These are phyloP conservation scores for Arachnomyces sp. DNA, from an alignment of 2,329 filamentous ascomycete species.

Conservation along the genomic window DNA sequence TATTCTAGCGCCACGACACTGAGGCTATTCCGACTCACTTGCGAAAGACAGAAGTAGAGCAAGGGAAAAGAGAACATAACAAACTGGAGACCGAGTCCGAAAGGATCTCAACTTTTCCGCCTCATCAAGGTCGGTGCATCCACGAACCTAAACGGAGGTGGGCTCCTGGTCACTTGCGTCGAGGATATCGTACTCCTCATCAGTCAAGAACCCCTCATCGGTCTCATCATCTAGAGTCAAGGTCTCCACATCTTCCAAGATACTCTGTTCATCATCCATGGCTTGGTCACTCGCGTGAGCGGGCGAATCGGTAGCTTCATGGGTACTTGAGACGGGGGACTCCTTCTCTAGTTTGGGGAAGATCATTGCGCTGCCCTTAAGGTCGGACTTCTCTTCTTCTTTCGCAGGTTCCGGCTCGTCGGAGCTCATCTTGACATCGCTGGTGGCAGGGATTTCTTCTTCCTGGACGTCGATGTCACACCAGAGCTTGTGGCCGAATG, in stretches of 20 bases:
- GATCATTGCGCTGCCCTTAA: slow-evolving; percentile 66
- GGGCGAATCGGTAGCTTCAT: slow-evolving; percentile 42
- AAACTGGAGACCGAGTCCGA: no score
- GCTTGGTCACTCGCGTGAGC: slow-evolving; percentile 29
- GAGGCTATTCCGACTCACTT: no score
- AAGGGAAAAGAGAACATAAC: no score
- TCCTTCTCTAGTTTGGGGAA: slow-evolving; percentile 96
- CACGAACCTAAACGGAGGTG: slow-evolving; percentile 20
- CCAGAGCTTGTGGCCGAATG: slow-evolving; percentile 92
- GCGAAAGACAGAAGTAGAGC: no score
- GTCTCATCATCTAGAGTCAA: slow-evolving; percentile 43
- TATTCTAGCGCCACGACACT: no score
- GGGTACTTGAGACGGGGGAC: slow-evolving; percentile 71
- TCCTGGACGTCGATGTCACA: slow-evolving; percentile 68
- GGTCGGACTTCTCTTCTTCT: slow-evolving; percentile 28
- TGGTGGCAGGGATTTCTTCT: not conserved
- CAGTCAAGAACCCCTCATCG: slow-evolving; percentile 77
- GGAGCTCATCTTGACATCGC: slow-evolving; percentile 19
- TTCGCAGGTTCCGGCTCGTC: slow-evolving; percentile 30
- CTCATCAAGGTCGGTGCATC: no score
- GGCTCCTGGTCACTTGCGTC: slow-evolving; percentile 90
- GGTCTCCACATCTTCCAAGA: slow-evolving; percentile 50
- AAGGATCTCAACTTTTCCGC: no score
- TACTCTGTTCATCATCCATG: slow-evolving; percentile 41
- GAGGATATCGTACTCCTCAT: slow-evolving; percentile 96